phyloP scores from a whole-genome alignment of 306 rosid species.

The Castanospermum australe region DNA sequence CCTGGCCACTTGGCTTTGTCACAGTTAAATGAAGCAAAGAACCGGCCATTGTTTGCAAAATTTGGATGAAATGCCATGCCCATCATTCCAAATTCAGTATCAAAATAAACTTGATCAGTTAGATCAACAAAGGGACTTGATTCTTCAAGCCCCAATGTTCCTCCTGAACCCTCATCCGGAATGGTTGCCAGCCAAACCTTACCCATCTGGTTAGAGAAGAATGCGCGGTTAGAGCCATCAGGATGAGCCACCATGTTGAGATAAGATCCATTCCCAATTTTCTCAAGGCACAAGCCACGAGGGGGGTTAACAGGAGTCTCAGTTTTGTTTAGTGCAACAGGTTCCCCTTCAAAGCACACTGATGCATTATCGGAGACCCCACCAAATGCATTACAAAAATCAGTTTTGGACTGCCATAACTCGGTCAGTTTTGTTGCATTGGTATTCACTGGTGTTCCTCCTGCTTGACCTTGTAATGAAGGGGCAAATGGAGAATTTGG shows the following conservation, averaged over 20 bases:
- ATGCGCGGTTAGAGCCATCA: conserved; percentile 91
- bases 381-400: conserved; percentile 82
- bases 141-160: conserved; percentile 54
- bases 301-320: conserved; percentile 48
- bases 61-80: conserved; percentile 96
- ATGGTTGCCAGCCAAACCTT: conserved; percentile 79
- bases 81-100: conserved; percentile 83
- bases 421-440: conserved; percentile 57
- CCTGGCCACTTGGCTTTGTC: conserved; percentile 82
- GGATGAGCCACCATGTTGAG: conserved; percentile 91
- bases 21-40: conserved; percentile 94
- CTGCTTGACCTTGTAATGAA: conserved; percentile 61
- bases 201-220: conserved; percentile 78
- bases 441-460: conserved; percentile 42
- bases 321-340: conserved; percentile 55
- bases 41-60: conserved; percentile 73
- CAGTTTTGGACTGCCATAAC: conserved; percentile 75
- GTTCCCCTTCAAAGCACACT: conserved; percentile 78
- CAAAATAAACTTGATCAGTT: conserved; percentile 77
- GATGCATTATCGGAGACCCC: conserved; percentile 62
- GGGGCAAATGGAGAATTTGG: conserved; percentile 83
- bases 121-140: conserved; percentile 85
- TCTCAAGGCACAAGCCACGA: conserved; percentile 87
- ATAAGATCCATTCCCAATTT: conserved; percentile 88
- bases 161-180: conserved; percentile 76